These are phyloP conservation scores for Zygotorulaspora florentina DNA, from an alignment of 805 yeast species.

Conservation along the genomic window DNA sequence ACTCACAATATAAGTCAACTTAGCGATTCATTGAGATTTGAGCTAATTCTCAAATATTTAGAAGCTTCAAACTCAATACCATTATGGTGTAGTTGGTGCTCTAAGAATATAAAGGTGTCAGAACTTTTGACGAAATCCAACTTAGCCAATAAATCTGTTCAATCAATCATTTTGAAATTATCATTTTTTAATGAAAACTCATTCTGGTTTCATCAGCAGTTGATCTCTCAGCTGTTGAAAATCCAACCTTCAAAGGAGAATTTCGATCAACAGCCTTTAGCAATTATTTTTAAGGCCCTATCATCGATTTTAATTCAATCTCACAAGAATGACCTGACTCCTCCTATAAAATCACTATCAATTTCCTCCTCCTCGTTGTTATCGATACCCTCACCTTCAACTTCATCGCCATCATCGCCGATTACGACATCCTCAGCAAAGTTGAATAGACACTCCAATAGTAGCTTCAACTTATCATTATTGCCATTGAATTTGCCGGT, in stretches of 20 bases:
- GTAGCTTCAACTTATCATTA: not conserved
- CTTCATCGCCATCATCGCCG: slow-evolving; percentile 7
- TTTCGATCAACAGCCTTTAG: slow-evolving; percentile 16
- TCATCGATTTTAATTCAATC: slow-evolving; percentile 18
- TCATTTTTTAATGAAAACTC: slow-evolving; percentile 14
- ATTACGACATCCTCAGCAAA: not conserved
- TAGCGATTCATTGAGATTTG: slow-evolving; percentile 17
- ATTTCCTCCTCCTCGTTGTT: slow-evolving; percentile 3
- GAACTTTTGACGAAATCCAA: slow-evolving; percentile 9
- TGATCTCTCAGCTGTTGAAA: slow-evolving; percentile 8
- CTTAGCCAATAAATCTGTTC: slow-evolving; percentile 19
- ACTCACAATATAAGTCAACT: slow-evolving; percentile 12
- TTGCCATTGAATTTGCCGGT: slow-evolving; percentile 14
- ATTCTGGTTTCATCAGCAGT: slow-evolving; percentile 18
- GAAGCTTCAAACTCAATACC: slow-evolving; percentile 19
- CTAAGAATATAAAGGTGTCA: slow-evolving; percentile 13
- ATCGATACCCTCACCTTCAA: slow-evolving; percentile 9
- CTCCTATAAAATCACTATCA: slow-evolving; percentile 2
- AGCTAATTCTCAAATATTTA: slow-evolving; percentile 21
- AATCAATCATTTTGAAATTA: slow-evolving; percentile 25
- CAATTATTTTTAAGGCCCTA: slow-evolving; percentile 26
- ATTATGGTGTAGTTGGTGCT: slow-evolving; percentile 32
- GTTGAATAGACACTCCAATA: not conserved
- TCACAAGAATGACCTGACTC: slow-evolving; percentile 5
- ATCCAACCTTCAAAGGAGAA: not conserved